These are phyloP conservation scores for Nymphaea thermarum DNA, from an alignment of 164 flowering plant genomes.

Conservation along the genomic window DNA sequence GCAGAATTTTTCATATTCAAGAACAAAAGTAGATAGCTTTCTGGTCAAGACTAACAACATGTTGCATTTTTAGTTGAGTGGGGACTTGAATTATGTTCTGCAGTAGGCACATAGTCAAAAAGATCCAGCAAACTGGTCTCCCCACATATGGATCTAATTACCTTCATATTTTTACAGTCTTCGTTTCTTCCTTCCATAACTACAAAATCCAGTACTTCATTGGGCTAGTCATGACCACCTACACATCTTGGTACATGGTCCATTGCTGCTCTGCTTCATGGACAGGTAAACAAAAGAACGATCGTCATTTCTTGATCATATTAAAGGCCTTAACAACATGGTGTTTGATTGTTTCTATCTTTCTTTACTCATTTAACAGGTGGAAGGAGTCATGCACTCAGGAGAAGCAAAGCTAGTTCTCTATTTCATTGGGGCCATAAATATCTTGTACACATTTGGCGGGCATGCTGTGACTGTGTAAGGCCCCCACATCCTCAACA, in stretches of 20 bases:
- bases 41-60: too few species aligned
- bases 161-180: conserved; percentile 24
- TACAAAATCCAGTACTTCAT: conserved; percentile 79
- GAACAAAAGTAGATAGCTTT: too few species aligned
- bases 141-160: too few species aligned
- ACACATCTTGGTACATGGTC: conserved; percentile 81
- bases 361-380: conserved; percentile 18
- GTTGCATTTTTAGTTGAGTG: too few species aligned
- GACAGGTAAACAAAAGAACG: conserved; percentile 34
- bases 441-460: conserved; percentile 98
- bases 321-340: too few species aligned
- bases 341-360: too few species aligned
- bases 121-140: too few species aligned
- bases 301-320: too few species aligned
- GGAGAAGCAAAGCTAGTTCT: conserved; percentile 86
- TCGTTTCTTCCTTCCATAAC: conserved; percentile 84
- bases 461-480: conserved; percentile 99
- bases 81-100: too few species aligned
- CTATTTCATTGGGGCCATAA: conserved; percentile 98
- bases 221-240: conserved; percentile 83
- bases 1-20: too few species aligned
- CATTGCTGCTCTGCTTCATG: conserved; percentile 59
- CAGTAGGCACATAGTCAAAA: too few species aligned
- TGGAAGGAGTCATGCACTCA: conserved; percentile 85
- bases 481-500: conserved; percentile 1